Evolutionary conservation across 139 green algal species (phyloP).

Genomic region (Coelastrella sp.): DNA sequence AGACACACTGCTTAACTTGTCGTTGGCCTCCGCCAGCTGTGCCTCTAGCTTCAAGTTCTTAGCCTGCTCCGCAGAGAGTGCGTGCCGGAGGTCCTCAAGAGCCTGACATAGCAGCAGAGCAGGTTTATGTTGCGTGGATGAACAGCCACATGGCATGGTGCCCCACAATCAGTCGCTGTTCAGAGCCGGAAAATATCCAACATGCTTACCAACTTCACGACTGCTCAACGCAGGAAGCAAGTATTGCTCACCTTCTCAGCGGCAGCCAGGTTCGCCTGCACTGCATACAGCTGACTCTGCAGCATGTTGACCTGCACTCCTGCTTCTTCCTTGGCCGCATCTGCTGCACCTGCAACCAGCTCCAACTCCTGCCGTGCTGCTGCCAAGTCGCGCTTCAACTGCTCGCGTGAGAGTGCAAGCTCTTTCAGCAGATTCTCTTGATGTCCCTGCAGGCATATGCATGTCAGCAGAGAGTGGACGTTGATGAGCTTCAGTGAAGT

Average conservation of each 20-base stretch:
- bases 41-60: conserved; percentile 37
- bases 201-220: too few relatives aligned
- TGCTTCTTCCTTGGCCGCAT: conserved; percentile 71
- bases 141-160: background rate
- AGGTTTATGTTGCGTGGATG: background rate
- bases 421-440: conserved; percentile 41
- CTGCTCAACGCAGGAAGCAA: too few relatives aligned
- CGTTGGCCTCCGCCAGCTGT: conserved; percentile 33
- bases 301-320: conserved; percentile 80
- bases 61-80: conserved; percentile 42
- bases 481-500: background rate
- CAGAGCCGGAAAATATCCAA: too few relatives aligned
- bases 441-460: background rate
- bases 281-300: conserved; percentile 74
- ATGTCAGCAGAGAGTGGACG: background rate
- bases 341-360: conserved; percentile 49
- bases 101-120: conserved; percentile 6
- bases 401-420: conserved; percentile 35
- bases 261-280: conserved; percentile 60
- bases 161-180: too few relatives aligned
- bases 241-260: conserved; percentile 42
- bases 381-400: conserved; percentile 47
- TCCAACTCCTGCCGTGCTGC: conserved; percentile 55
- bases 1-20: background rate
- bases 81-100: background rate